Conservation (phyloP, 2,329 filamentous ascomycete species). For the Claviceps pazoutovae region DNA sequence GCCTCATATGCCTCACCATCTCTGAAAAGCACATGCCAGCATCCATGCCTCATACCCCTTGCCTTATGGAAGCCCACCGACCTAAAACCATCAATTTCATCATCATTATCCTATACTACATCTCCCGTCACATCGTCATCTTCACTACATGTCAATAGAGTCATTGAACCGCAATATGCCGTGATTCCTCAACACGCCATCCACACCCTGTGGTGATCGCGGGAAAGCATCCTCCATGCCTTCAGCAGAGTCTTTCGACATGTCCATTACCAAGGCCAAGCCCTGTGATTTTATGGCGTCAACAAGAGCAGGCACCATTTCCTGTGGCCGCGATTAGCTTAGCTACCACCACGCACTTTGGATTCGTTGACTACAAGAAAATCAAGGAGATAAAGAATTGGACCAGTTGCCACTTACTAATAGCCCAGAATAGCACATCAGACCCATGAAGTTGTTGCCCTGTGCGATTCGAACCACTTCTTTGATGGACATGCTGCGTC, state of each 20-base stretch:
- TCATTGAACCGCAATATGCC: conserved; percentile 89
- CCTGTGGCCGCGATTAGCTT: conserved; percentile 32
- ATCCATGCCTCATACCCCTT: neutral
- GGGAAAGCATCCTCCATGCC: conserved; percentile 36
- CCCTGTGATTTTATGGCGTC: conserved; percentile 92
- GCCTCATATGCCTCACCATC: neutral
- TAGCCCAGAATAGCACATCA: conserved; percentile 78
- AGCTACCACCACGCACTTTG: neutral
- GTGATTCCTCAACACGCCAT: conserved; percentile 73
- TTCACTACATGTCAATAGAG: conserved; percentile 56
- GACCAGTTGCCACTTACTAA: conserved; percentile 44
- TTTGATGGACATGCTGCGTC: conserved; percentile 74
- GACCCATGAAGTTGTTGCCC: conserved; percentile 95
- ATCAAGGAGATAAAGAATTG: neutral
- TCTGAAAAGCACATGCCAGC: neutral
- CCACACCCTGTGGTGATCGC: conserved; percentile 64
- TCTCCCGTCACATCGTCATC: neutral
- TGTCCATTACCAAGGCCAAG: conserved; percentile 81
- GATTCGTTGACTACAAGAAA: too few relatives aligned
- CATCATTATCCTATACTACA: neutral
- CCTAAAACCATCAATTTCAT: neutral
- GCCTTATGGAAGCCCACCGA: too few relatives aligned
- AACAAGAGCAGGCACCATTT: conserved; percentile 82
- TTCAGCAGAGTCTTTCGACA: conserved; percentile 44
- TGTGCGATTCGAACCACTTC: conserved; percentile 87